phyloP scores from a whole-genome alignment of 2,329 filamentous ascomycete genomes.

The Tympanopsis confertula region DNA sequence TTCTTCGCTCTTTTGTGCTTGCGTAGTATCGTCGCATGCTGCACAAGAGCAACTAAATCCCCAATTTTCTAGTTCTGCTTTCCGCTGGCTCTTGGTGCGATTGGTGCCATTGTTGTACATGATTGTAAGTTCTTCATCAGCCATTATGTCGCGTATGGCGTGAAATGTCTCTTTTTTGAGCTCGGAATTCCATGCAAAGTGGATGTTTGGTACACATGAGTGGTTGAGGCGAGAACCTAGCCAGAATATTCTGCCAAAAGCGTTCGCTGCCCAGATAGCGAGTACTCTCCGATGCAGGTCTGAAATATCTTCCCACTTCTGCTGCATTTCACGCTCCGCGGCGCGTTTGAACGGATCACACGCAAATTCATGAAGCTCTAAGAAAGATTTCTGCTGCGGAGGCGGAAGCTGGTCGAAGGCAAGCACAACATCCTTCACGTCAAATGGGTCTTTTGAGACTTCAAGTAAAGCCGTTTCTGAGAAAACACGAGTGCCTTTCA shows the following conservation, averaged over 20 bases:
- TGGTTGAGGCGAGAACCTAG: constrained; percentile 1
- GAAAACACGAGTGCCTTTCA: background rate
- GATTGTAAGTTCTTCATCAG: background rate
- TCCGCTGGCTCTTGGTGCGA: background rate
- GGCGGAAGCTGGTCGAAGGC: background rate
- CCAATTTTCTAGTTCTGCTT: background rate
- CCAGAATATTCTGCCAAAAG: background rate
- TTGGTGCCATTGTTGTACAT: background rate
- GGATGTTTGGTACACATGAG: background rate
- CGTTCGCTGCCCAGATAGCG: background rate
- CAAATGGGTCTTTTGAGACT: background rate
- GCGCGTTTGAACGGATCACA: background rate
- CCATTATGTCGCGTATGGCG: background rate
- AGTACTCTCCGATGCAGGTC: background rate
- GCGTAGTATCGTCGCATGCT: background rate
- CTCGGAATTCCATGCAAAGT: background rate
- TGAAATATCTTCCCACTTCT: background rate
- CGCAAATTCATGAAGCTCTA: background rate
- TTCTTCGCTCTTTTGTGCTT: background rate
- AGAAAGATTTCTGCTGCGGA: background rate
- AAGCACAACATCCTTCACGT: background rate
- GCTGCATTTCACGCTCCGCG: constrained; percentile 1
- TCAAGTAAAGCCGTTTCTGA: background rate
- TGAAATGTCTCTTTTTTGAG: constrained; percentile 1
- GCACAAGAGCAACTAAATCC: background rate